Conservation (phyloP, 768 basidiomycete genomes). For the Dendrothele bispora region DNA sequence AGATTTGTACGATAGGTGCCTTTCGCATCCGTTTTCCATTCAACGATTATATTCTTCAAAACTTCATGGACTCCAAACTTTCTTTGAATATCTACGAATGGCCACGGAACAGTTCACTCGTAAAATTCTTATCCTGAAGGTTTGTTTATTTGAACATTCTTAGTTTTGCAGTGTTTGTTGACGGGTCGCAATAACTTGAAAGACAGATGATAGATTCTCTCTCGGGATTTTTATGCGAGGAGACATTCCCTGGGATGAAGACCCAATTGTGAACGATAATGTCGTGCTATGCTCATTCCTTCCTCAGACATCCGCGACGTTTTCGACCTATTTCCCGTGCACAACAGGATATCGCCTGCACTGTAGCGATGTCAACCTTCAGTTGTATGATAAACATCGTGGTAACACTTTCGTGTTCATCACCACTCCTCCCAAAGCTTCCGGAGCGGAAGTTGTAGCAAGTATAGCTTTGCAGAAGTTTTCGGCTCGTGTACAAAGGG, state of each 20-base stretch:
- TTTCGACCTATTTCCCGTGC: constrained; percentile 51
- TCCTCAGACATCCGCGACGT: too few species aligned
- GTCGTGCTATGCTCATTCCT: too few species aligned
- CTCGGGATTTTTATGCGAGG: constrained; percentile 67
- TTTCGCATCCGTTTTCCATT: constrained; percentile 53
- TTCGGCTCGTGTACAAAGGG: constrained; percentile 50
- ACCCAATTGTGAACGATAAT: constrained; percentile 56
- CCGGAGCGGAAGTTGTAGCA: constrained; percentile 46
- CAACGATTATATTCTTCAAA: constrained; percentile 63
- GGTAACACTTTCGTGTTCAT: constrained; percentile 62
- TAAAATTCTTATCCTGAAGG: constrained; percentile 59
- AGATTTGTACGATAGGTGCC: constrained; percentile 51
- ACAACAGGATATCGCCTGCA: constrained; percentile 54
- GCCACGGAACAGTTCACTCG: constrained; percentile 58
- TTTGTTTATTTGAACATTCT: constrained; percentile 20
- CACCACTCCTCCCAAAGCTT: constrained; percentile 43
- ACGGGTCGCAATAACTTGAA: neutral
- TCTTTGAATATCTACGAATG: constrained; percentile 61
- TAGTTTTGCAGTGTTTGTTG: too few species aligned
- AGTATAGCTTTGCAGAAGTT: constrained; percentile 69
- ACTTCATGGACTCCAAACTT: constrained; percentile 49
- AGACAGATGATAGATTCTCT: constrained; percentile 65
- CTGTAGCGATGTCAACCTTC: constrained; percentile 53
- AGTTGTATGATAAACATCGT: constrained; percentile 55
- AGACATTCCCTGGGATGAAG: constrained; percentile 55